Base-by-base conservation (phyloP, 305 asterid species). In the Fraxinus angustifolia region DNA sequence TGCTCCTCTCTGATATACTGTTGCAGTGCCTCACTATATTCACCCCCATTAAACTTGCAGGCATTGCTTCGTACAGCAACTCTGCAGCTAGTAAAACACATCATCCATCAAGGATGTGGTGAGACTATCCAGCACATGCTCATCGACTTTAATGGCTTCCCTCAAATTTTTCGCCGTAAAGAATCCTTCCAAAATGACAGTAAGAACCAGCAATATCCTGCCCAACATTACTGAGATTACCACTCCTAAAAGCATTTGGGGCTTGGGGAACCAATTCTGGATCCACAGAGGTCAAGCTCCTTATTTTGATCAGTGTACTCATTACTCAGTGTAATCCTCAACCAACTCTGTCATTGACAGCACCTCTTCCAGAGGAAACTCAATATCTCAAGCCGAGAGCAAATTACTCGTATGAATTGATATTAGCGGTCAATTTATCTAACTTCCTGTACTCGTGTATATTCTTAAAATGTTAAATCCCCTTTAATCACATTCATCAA, bases 91-190 rank as follows among this genome's bases (percentile, higher is more conserved):
- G 78, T 92, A 95, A 72, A 95, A 95, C 82, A 93, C 98, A 81
- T 95, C 98, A 86, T 95, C 98, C 88, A 95, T 97, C 99, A 95
- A 91, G 62, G 99, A 95, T 4, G 99, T 95, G 28, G 99, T 93
- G 75, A 95, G 97, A 85, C 97, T 90, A 85, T 95, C 97, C 16
- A 90, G 85, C 79, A 93, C 98, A 26, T 92, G 97, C 89, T 95
- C 97, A 80, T 95, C 95, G 77, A 93, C 91, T 86, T 88, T 87
- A 79, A 95, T 93, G 58, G 99, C 99, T 85, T 93, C 93, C 84
- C 98, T 93, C 82, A 95, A 98, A 82, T 95, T 95, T 90, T 95
- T 98, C 78, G 93, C 98, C 97, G 93, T 92, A 82, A 95, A 95
- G 91, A 88, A 95, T 14, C 98, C 98, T 82, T 95, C 99, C 90